Percentiles rank a stretch among this genome's conserved stretches.
Evolutionary conservation across 805 yeast genomes (phyloP).

Genomic region (Zygoascus ofunaensis): DNA sequence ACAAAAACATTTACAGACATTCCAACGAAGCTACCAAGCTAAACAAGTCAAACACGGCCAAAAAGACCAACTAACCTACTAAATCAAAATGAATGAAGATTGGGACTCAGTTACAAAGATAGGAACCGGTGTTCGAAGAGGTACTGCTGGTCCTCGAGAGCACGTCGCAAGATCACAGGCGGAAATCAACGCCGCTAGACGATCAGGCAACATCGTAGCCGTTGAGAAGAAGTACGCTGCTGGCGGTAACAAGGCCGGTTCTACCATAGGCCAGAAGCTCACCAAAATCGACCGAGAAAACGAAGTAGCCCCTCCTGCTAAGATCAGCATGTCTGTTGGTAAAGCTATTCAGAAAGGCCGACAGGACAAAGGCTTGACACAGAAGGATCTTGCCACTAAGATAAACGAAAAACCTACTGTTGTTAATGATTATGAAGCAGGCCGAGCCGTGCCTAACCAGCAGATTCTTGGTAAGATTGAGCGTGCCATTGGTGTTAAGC

Average conservation of each 20-base stretch:
- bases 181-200: slow-evolving; percentile 86
- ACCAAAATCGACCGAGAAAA: slow-evolving; percentile 89
- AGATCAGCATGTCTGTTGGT: slow-evolving; percentile 76
- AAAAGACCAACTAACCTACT: too few species aligned
- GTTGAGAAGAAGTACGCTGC: slow-evolving; percentile 87
- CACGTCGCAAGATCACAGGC: slow-evolving; percentile 70
- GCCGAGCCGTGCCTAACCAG: slow-evolving; percentile 94
- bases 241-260: slow-evolving; percentile 49
- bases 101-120: slow-evolving; percentile 90
- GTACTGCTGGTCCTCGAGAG: slow-evolving; percentile 81
- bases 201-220: slow-evolving; percentile 79
- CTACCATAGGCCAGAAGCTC: slow-evolving; percentile 89
- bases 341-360: slow-evolving; percentile 78
- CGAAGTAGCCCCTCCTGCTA: slow-evolving; percentile 88
- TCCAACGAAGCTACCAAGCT: too few species aligned
- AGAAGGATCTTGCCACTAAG: slow-evolving; percentile 93
- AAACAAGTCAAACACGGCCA: too few species aligned
- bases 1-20: too few species aligned
- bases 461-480: slow-evolving; percentile 88
- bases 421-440: slow-evolving; percentile 93
- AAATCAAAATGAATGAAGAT: slow-evolving; percentile 35
- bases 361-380: slow-evolving; percentile 80
- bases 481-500: slow-evolving; percentile 86
- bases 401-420: slow-evolving; percentile 93
- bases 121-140: slow-evolving; percentile 85